Evolutionary conservation across 306 rosid species (phyloP), one percentile per base, ranked within the genome.

Genomic region (Dicorynia guianensis): DNA sequence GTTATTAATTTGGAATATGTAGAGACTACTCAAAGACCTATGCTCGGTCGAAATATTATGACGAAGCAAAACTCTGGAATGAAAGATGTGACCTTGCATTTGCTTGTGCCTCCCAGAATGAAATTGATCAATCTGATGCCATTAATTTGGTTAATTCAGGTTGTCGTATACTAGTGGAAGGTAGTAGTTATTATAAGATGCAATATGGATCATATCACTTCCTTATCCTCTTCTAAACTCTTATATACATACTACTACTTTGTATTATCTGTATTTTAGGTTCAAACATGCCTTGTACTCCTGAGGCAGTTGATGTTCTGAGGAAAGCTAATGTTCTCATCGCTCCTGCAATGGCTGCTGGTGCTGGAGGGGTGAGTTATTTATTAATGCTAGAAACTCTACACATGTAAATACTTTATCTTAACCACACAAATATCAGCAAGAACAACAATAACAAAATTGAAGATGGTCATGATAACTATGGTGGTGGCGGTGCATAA

Each of bases 321-420:
- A 86, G 96, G 82, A 95, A 95, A 86, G 96, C 96, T 58, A 90
- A 87, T 85, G 88, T 95, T 74, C 85, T 92, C 50, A 79, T 92
- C 76, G 98, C 97, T 81, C 98, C 98, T 87, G 96, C 98, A 68
- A 88, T 95, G 88, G 98, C 98, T 73, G 98, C 97, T 67, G 98
- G 98, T 78, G 90, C 98, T 77, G 98, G 98, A 86, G 98, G 98
- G 96, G 98, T 95, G 82, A 30, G 93, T 74, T 74, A 25, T 76
- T 82, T 58, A 6, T 78, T 61, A 39, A 50, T 48, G 43, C 66
- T 69, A 52, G 30, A 2, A 25, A 25, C 30, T 25, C 30, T 46
- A 70, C 44, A 18, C 35, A 43, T 11, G 30, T 8, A 46, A 14
- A 56, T 56, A 72, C 72, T 20, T 20, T 12, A 47, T n/a, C 18